Base-by-base conservation (phyloP, 2,329 filamentous ascomycete species). In the Cladophialophora exuberans region DNA sequence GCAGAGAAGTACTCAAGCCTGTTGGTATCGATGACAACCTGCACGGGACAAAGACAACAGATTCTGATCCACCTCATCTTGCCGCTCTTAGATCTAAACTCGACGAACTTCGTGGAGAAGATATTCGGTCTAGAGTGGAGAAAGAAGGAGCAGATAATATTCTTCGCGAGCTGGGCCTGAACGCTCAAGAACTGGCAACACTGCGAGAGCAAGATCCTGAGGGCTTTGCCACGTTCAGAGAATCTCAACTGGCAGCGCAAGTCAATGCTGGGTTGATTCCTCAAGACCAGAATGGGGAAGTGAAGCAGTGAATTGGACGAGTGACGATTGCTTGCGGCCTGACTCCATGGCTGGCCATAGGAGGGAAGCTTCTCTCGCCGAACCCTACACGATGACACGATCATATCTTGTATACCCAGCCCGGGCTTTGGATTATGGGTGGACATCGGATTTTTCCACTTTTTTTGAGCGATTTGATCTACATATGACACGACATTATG, bases 1-100 rank as follows among this genome's bases (percentile, higher is more conserved):
- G 85, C 17, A 82, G 84, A 36, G 83, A 86, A 55, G 78, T 88
- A 31, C 73, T 88, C 38, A 74, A 76, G 13, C 75, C 79, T 3
- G 73, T 78, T 3, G 57, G 57, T 5, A 62, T 75, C 2, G 73
- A 77, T 48, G 66, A 72, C 30, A 53, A 66, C 64, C 58, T 66
- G 46, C 66, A 74, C 31, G 68, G 71, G 18, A 67, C 68, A 2
- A 67, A 66, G 2, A 68, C 66, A 4, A 64, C 70, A 2, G 73
- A 76, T 31, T 68, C 70, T 2, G 68, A 72, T 31, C 66, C 73
- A 1, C 66, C 71, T 54, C 72, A 79, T 50, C 65, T 85, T 6
- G 71, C 73, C 13, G 75, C 70, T 23, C 59, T 79, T 22, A 70
- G 75, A 2, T 65, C 72, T 50, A 74, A 72, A 52, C 66, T 79